A percentile compares a stretch with the other conserved stretches of the same genome.
Conservation (phyloP, 768 basidiomycete species). For the Tremella yokohamensis region DNA sequence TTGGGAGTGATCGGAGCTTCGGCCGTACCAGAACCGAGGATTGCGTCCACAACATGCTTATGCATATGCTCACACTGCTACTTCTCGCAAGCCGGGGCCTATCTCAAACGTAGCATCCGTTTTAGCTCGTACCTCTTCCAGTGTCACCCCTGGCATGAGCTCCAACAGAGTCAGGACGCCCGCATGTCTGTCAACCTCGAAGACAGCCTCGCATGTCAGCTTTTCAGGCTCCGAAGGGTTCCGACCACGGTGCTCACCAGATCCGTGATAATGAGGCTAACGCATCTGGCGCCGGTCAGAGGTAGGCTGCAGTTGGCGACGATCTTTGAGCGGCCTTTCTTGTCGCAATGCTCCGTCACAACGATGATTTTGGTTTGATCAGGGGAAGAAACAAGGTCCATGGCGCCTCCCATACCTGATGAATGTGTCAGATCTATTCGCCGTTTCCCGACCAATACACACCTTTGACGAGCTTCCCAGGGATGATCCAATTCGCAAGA, state of each 20-base stretch:
- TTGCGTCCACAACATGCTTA: no score
- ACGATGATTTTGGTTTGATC: constrained; percentile 85
- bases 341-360: constrained; percentile 83
- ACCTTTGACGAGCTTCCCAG: constrained; percentile 62
- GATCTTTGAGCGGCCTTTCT: constrained; percentile 85
- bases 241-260: constrained; percentile 50
- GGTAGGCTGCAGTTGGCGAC: constrained; percentile 75
- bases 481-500: constrained; percentile 97
- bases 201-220: constrained; percentile 55
- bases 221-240: no score
- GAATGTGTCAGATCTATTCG: background rate
- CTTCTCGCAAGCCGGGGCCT: constrained; percentile 7
- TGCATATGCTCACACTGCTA: no score
- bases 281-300: constrained; percentile 77
- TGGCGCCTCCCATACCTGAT: constrained; percentile 84
- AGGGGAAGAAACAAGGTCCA: constrained; percentile 93
- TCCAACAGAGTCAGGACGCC: constrained; percentile 75
- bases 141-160: constrained; percentile 71
- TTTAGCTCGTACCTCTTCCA: constrained; percentile 82
- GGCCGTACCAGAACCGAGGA: no score
- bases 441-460: background rate
- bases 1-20: no score
- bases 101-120: constrained; percentile 71
- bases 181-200: constrained; percentile 69
- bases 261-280: constrained; percentile 89